Base-by-base conservation (phyloP, 768 basidiomycete species). In the Lenzites betulinus region DNA sequence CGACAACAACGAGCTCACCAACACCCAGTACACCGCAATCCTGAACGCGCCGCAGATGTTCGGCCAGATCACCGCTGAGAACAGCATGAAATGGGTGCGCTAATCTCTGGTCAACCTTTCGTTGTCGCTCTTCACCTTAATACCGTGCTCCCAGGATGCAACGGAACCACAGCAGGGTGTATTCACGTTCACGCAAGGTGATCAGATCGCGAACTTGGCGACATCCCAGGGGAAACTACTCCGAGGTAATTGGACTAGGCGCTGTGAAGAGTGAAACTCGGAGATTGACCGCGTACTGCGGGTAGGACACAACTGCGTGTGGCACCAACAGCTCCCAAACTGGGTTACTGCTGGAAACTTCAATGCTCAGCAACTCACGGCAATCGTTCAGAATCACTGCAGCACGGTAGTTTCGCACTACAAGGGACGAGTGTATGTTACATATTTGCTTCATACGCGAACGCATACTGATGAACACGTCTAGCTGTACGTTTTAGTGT, bases 321-420 rank as follows among this genome's bases (percentile, higher is more conserved):
- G 79, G 81, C 73, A 83, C 68, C 79, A 75, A 51, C 83, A 85
- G 67, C 75, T 84, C 3, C 79, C 81, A 2, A 70, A 65, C 67
- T 83, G 81, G 81, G 80, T 83, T 3, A 73, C 78, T 1, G 64
- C 73, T 20, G 77, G 77, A 13, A 71, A 70, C 53, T 82, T 81
- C 65, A 74, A 76, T 58, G 76, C 76, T 12, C 71, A 71, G 1
- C 75, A 77, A 4, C 71, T 83, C 28, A 72, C 73, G 13, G 74
- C 74, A 36, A 78, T 84, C 56, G 69, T 85, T 49, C 67, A 77
- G 60, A 80, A 73, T n/a, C 83, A 84, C 64, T 80, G 80, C 59
- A 67, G 74, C 22, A 81, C 80, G 7, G 69, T 83, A 20, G 81
- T 83, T n/a, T 70, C 73, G 13, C 82, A 80, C 56, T 86, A 80